These are phyloP conservation scores for Xylaria scruposa DNA, from an alignment of 495 filamentous ascomycete genomes.

Conservation along the genomic window DNA sequence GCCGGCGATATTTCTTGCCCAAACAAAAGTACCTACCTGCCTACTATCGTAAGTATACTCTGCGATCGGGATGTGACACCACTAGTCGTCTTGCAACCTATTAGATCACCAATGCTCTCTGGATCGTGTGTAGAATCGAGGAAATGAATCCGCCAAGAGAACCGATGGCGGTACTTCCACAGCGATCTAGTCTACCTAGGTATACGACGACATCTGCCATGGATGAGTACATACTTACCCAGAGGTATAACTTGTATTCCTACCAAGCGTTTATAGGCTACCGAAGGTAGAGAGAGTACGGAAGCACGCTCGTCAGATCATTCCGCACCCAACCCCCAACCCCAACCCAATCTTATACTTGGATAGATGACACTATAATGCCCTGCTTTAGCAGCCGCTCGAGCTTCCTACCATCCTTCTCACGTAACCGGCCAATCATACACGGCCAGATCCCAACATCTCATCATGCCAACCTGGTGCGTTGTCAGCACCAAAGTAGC, in stretches of 20 bases:
- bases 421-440: conserved; percentile 7
- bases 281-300: neutral
- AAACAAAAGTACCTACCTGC: conserved; percentile 4
- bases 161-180: neutral
- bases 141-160: neutral
- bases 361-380: neutral
- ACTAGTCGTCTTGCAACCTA: neutral
- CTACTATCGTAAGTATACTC: neutral
- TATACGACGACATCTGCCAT: neutral
- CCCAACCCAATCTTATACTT: neutral
- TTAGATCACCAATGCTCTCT: neutral
- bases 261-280: neutral
- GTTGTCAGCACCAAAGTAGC: conserved; percentile 17
- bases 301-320: neutral
- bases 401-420: conserved; percentile 18
- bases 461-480: conserved; percentile 1
- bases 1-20: neutral
- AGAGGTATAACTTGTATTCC: neutral
- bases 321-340: neutral
- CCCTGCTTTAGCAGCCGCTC: conserved; percentile 16
- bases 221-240: neutral
- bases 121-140: neutral
- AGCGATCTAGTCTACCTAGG: too few species aligned
- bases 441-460: neutral
- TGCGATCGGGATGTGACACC: neutral